Evolutionary conservation across 2,329 filamentous ascomycete species (phyloP).

Genomic region (Pseudophaeomoniella oleicola): DNA sequence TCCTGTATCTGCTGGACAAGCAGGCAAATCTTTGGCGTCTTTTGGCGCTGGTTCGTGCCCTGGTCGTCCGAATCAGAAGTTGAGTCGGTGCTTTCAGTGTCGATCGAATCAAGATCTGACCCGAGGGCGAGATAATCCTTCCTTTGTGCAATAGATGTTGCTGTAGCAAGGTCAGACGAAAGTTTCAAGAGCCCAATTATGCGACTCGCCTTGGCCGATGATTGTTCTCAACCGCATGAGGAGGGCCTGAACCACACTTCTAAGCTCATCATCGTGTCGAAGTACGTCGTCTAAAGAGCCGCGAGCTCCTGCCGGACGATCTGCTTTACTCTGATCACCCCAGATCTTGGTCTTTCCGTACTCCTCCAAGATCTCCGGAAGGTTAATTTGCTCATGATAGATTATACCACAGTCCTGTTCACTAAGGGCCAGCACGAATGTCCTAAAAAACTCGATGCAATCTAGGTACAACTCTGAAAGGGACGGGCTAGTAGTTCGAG

Average conservation of each 20-base stretch:
- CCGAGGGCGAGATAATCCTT: background rate
- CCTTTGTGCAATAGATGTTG: background rate
- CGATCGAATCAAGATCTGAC: too few species aligned
- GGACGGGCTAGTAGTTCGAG: background rate
- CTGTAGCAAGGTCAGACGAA: background rate
- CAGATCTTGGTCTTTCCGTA: constrained; percentile 6
- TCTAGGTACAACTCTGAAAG: background rate
- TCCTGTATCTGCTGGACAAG: background rate
- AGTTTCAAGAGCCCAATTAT: background rate
- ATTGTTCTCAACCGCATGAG: background rate
- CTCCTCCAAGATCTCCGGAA: constrained; percentile 3
- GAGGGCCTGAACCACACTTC: background rate
- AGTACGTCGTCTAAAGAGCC: constrained; percentile 8
- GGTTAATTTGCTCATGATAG: background rate
- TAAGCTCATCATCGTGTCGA: constrained; percentile 3
- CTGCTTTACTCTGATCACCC: constrained; percentile 6
- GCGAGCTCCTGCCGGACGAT: constrained; percentile 2
- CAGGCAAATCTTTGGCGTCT: too few species aligned
- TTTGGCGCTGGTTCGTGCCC: too few species aligned
- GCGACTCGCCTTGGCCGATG: background rate
- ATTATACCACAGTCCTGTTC: background rate
- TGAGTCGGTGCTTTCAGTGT: too few species aligned
- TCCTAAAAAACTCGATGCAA: background rate
- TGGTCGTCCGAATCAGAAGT: too few species aligned
- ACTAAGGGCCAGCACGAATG: background rate